Base-by-base conservation (phyloP, 148 eudicot genomes). In the Persicaria tinctoria region DNA sequence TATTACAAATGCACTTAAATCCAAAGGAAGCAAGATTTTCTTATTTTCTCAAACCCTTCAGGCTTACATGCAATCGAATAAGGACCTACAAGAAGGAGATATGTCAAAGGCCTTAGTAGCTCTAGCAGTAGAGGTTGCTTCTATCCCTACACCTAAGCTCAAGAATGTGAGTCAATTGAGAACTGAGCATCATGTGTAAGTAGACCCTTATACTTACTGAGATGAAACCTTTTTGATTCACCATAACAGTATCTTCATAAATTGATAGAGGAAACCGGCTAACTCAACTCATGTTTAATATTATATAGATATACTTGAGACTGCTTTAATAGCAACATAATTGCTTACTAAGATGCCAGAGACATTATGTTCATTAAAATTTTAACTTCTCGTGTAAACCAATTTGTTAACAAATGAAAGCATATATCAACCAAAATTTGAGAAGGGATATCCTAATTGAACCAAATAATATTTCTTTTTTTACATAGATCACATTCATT, bases 121-220 rank as follows among this genome's bases (percentile, higher is more conserved):
- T 76, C 74, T 96, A 78, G 86, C 86, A 75, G 74, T 96, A 66
- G 97, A 89, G 76, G 97, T 91, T 75, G 97, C 99, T 77, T 89
- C 97, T 49, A 88, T 92, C 48, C 99, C 97, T 16, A 82, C 77
- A 73, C 93, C 97, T 44, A 96, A 92, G 85, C 96, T 96, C 68
- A 96, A 96, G 84, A 89, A 89, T 68, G 84, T 92, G 68, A 90
- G 80, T 83, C 86, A 87, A 57, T 85, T 96, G 49, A 85, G 99
- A 85, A 96, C 99, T 74, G 99, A 92, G 82, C 99, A 96, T 86
- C 94, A 89, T 80, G 99, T 96, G 99, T 96, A 88, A 92, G 99
- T 88, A 76, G 18, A 74, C 57, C 7, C 44, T 46, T 62, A 14
- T 46, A 9, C 38, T 50, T 74, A 12, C 44, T 48, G 7, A 68